Percentiles rank a stretch among this genome's conserved stretches.
These are phyloP conservation scores for Tanozyma kutaoensis DNA, from an alignment of 805 yeast species.

Conservation along the genomic window DNA sequence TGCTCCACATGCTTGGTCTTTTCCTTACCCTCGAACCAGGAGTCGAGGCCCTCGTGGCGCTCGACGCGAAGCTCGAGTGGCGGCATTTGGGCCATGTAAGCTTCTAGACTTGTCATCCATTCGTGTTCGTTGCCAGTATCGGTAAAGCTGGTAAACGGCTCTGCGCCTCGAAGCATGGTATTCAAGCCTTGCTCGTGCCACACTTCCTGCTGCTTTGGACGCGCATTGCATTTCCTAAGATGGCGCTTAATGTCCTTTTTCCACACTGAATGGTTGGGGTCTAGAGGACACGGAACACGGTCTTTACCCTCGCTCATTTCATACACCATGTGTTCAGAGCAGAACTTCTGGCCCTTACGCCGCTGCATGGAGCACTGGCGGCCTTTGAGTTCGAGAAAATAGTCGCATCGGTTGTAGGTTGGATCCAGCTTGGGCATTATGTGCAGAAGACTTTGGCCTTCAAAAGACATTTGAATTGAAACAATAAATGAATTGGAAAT, in stretches of 20 bases:
- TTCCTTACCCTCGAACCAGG: constrained; percentile 33
- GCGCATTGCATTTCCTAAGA: constrained; percentile 45
- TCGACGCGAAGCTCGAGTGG: constrained; percentile 7
- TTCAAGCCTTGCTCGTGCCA: constrained; percentile 46
- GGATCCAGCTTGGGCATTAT: too few relatives aligned
- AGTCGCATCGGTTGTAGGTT: constrained; percentile 28
- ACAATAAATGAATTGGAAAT: too few relatives aligned
- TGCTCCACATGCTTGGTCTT: constrained; percentile 71
- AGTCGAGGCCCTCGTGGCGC: constrained; percentile 16
- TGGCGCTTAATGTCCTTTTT: constrained; percentile 41
- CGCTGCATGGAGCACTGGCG: constrained; percentile 53
- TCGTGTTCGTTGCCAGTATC: background rate
- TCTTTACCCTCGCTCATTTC: constrained; percentile 5
- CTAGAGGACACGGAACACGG: constrained; percentile 66
- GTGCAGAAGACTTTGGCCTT: too few relatives aligned
- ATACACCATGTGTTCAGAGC: constrained; percentile 46
- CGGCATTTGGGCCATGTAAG: constrained; percentile 2
- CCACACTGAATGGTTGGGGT: constrained; percentile 66
- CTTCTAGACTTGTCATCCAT: background rate
- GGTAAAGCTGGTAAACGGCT: background rate
- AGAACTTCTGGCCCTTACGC: constrained; percentile 31
- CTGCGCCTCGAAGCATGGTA: constrained; percentile 4
- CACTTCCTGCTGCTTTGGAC: constrained; percentile 21
- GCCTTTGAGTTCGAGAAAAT: constrained; percentile 32
- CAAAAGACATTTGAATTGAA: too few relatives aligned